Base-by-base conservation (phyloP, 345 rosid genomes). In the Psidium guajava region DNA sequence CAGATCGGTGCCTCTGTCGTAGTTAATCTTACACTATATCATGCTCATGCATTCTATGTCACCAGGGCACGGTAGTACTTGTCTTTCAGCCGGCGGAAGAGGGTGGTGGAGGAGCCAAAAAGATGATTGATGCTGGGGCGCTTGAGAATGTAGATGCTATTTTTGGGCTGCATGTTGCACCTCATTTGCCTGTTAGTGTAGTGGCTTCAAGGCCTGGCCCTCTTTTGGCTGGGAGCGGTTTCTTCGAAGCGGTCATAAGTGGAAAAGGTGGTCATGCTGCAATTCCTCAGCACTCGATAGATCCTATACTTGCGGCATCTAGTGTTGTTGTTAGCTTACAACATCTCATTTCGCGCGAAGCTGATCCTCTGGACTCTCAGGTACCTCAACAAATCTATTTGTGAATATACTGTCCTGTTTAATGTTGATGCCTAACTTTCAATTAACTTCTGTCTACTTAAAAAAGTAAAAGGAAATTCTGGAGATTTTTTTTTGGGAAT, bases 61-160 rank as follows among this genome's bases (percentile, higher is more conserved):
- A 21, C 69, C 89, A 96, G 99, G 98, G 99, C 52, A 97, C 98
- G 11, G 91, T 95, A 61, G 91, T 95, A 84, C 93, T 96, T 52
- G 88, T 97, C 58, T 97, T 97, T 83, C 99, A 97, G 90, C 99
- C 98, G 32, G 99, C 96, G 8, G 99, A 97, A 90, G 99, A 97
- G 93, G 98, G 96, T 83, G 93, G 94, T 75, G 97, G 96, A 55
- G 98, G 98, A 49, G 98, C 98, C 47, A 95, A 92, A 90, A 89
- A 89, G 84, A 91, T 97, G 87, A 74, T 96, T 25, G 96, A 93
- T 42, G 92, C 91, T 12, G 98, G 98, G 82, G 93, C 88, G 20
- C 85, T 97, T 47, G 89, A 94, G 85, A 91, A 93, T 83, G 93
- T 97, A 55, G 91, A 92, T 40, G 98, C 96, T 44, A 95, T 97